Evolutionary conservation across 169 alveolate genomes (phyloP).

Genomic region (Eimeria necatrix): DNA sequence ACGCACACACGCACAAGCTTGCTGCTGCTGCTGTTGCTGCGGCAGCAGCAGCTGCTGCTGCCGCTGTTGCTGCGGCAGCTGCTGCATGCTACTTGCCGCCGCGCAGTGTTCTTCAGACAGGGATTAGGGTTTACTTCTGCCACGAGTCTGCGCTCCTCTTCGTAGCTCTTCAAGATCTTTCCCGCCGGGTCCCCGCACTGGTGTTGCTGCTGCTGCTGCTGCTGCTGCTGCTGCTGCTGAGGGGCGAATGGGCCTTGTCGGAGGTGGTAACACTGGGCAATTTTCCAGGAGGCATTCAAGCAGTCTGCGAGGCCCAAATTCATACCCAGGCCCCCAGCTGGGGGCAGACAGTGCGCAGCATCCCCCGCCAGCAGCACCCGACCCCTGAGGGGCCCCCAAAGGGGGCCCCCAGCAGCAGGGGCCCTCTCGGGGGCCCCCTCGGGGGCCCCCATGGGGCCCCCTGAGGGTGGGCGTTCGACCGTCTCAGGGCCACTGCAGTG

Average conservation of each 20-base stretch:
- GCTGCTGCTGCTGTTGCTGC: background rate
- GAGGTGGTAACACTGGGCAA: constrained; percentile 83
- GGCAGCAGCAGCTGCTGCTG: background rate
- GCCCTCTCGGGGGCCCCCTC: background rate
- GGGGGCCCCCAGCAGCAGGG: background rate
- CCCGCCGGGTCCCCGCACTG: constrained; percentile 2
- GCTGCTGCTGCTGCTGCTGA: constrained; percentile 47
- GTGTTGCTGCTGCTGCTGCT: constrained; percentile 6
- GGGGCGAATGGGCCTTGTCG: background rate
- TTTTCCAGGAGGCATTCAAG: constrained; percentile 88
- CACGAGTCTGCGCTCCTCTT: constrained; percentile 76
- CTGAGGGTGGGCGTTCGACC: too few species aligned
- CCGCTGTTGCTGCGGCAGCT: constrained; percentile 13
- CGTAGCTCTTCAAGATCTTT: constrained; percentile 63
- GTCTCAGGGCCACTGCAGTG: background rate
- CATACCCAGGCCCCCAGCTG: constrained; percentile 97
- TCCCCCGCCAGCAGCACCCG: constrained; percentile 93
- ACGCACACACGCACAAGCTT: constrained; percentile 27
- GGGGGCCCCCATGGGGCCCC: background rate
- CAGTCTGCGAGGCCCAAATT: constrained; percentile 95
- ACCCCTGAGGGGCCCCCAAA: constrained; percentile 63
- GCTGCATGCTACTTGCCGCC: background rate
- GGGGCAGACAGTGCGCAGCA: constrained; percentile 96
- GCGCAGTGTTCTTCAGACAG: background rate
- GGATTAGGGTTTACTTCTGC: constrained; percentile 38